Conservation (phyloP, 1,284 basidiomycete genomes). For the Marasmius sp. region DNA sequence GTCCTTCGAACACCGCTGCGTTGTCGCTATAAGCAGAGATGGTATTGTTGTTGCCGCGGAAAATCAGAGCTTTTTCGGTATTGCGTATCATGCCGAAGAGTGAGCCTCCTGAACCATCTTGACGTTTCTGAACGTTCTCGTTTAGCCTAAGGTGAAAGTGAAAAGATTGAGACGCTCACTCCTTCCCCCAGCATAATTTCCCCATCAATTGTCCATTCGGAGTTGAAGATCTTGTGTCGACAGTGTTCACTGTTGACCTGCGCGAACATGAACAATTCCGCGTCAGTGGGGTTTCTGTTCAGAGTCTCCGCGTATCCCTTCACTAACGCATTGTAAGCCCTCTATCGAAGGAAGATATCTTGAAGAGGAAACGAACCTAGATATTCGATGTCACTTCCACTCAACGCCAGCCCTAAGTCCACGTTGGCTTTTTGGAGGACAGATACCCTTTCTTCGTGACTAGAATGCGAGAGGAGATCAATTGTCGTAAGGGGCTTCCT, state of each 20-base stretch:
- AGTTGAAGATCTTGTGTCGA: conserved; percentile 99
- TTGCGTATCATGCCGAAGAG: conserved; percentile 99
- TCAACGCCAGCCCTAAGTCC: conserved; percentile 88
- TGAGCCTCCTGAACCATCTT: conserved; percentile 49
- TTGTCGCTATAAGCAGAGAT: conserved; percentile 99
- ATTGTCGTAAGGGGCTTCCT: conserved; percentile 76
- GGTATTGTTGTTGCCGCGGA: conserved; percentile 68
- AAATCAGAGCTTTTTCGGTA: conserved; percentile 67
- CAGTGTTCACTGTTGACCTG: conserved; percentile 99
- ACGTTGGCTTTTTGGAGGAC: conserved; percentile 81
- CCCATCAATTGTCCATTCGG: conserved; percentile 90
- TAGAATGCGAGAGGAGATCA: conserved; percentile 41
- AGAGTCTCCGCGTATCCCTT: not conserved
- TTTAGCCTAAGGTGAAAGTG: not conserved
- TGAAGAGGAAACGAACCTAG: conserved; percentile 73
- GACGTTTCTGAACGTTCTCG: not conserved
- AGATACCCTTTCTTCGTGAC: conserved; percentile 40
- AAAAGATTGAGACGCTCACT: not conserved
- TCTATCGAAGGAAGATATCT: conserved; percentile 53
- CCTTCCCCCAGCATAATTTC: conserved; percentile 35
- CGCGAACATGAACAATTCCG: conserved; percentile 99
- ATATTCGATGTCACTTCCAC: conserved; percentile 90
- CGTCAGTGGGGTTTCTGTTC: conserved; percentile 89
- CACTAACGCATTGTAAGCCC: conserved; percentile 35
- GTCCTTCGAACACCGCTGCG: conserved; percentile 90